Evolutionary conservation across 2,329 filamentous ascomycete species (phyloP).

Genomic region (Lizonia empirigonia): DNA sequence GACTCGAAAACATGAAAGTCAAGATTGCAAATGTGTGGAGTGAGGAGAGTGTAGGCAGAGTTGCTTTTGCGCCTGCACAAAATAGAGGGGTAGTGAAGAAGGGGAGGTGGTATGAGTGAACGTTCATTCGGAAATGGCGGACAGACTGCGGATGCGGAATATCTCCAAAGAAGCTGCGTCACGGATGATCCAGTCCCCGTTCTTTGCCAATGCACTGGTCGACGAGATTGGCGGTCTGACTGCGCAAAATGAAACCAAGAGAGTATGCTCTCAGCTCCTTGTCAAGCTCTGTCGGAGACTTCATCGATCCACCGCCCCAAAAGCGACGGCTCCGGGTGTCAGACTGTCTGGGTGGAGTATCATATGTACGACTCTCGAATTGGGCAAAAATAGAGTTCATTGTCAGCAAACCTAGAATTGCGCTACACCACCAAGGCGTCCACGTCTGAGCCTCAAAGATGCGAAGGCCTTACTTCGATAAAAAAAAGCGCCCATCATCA

Average conservation of each 20-base stretch:
- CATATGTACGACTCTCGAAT: not conserved
- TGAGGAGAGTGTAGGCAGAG: constrained; percentile 3
- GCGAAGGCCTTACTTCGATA: not conserved
- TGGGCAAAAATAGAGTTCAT: constrained; percentile 8
- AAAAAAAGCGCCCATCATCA: not conserved
- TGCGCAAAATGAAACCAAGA: too few species aligned
- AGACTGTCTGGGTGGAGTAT: not conserved
- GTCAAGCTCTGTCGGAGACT: not conserved
- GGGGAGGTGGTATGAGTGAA: constrained; percentile 13
- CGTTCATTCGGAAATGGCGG: too few species aligned
- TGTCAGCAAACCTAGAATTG: not conserved
- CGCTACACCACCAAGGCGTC: not conserved
- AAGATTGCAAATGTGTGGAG: constrained; percentile 14
- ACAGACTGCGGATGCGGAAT: too few species aligned
- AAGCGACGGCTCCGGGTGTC: not conserved
- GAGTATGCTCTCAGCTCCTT: not conserved
- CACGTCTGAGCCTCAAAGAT: constrained; percentile 5
- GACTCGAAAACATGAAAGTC: constrained; percentile 11
- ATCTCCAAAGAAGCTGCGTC: not conserved
- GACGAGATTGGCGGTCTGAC: not conserved
- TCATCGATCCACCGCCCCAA: not conserved
- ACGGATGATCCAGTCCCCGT: not conserved
- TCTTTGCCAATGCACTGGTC: not conserved
- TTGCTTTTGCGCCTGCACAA: constrained; percentile 18
- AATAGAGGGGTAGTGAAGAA: constrained; percentile 10